Evolutionary conservation across 768 basidiomycete species (phyloP), one percentile per base, ranked within the genome.

Genomic region (Cyathus striatus): DNA sequence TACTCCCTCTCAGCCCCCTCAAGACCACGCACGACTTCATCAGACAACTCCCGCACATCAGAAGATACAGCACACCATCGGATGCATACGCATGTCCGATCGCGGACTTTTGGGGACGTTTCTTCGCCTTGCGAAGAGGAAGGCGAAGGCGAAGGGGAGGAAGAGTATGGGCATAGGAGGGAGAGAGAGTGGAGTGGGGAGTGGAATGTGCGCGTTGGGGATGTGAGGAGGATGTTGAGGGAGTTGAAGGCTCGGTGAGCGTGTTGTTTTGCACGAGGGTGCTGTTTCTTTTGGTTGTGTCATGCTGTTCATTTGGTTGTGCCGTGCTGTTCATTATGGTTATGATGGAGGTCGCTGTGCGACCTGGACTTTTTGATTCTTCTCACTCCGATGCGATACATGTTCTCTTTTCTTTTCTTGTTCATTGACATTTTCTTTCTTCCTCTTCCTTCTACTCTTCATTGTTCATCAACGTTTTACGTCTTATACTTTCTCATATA

Each of bases 171-270:
- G 17, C 53, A 54, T 27, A 45, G 63, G 26, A 64, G 63, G 51
- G 62, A 64, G 48, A 53, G 52, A 37, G 66, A 66, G 38, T 68
- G 66, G 66, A 66, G 60, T 42, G 66, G 66, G 7, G 63, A 66
- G 43, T 68, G 66, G 66, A 68, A 68, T 45, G 34, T 61, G 17
- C 48, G 46, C 51, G 63, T 68, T 60, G 55, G 58, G 13, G 59
- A 62, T 32, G 63, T 68, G 18, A 46, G 58, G 43, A 58, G 40
- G 45, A 52, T 48, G 25, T 44, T 68, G 49, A 50, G 66, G 30
- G 57, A 51, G 6, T 44, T 66, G 30, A 61, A 56, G 43, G 47
- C 49, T 5, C 49, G 54, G 13, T 55, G 40, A 53, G 30, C 30
- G 30, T n/a, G n/a, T n/a, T n/a, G n/a, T n/a, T n/a, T n/a, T n/a